These are phyloP conservation scores for Candida sanyaensis DNA, from an alignment of 1,139 yeast species.

Conservation along the genomic window DNA sequence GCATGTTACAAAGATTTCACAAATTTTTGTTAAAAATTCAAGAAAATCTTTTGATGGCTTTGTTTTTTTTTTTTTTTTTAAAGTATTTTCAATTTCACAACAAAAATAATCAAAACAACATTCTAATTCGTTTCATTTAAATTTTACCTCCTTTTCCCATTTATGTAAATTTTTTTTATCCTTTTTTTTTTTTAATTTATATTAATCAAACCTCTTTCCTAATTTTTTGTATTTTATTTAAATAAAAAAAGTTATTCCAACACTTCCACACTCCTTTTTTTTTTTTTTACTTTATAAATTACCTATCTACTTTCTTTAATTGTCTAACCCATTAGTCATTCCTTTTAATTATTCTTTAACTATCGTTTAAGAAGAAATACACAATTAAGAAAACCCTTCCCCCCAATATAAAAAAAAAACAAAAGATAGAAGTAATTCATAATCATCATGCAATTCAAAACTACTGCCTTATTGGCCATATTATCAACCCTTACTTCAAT, in stretches of 20 bases:
- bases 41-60: neutral
- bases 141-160: neutral
- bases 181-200: neutral
- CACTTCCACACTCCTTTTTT: slow-evolving; percentile 7
- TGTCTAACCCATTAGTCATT: slow-evolving; percentile 2
- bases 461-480: slow-evolving; percentile 15
- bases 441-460: slow-evolving; percentile 15
- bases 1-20: neutral
- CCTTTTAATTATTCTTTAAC: slow-evolving; percentile 1
- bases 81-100: neutral
- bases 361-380: neutral
- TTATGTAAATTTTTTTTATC: neutral
- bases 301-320: neutral
- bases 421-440: neutral
- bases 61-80: neutral
- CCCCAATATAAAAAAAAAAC: neutral
- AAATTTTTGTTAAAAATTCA: neutral
- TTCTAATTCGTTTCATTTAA: neutral
- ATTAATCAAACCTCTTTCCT: neutral
- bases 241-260: neutral
- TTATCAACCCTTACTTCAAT: slow-evolving; percentile 14
- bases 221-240: neutral
- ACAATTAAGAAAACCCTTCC: neutral
- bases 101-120: neutral
- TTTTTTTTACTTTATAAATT: neutral